These are phyloP conservation scores for Taphrina deformans DNA, from an alignment of 1,139 yeast genomes.

Conservation along the genomic window DNA sequence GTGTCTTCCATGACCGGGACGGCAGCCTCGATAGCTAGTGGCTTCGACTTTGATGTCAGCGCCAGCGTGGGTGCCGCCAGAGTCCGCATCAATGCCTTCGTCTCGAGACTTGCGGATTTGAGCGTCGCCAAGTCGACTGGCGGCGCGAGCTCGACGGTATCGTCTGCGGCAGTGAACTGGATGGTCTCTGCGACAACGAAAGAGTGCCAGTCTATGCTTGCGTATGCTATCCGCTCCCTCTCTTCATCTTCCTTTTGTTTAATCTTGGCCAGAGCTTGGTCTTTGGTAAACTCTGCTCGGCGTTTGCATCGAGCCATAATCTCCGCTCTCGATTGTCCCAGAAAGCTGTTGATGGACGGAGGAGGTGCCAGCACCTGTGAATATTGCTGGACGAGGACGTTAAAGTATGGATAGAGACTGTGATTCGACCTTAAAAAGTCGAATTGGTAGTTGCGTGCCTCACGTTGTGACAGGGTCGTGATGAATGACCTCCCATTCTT, in stretches of 20 bases:
- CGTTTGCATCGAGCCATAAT: slow-evolving; percentile 56
- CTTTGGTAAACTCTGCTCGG: slow-evolving; percentile 60
- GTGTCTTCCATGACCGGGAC: slow-evolving; percentile 35
- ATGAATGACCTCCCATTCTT: slow-evolving; percentile 55
- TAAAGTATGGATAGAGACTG: slow-evolving; percentile 60
- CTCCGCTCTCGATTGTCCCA: slow-evolving; percentile 42
- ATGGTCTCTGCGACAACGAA: slow-evolving; percentile 70
- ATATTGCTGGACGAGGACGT: slow-evolving; percentile 60
- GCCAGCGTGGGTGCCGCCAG: slow-evolving; percentile 39
- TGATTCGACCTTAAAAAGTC: slow-evolving; percentile 66
- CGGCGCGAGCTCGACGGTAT: slow-evolving; percentile 58
- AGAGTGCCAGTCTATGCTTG: slow-evolving; percentile 86
- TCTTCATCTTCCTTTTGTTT: slow-evolving; percentile 46
- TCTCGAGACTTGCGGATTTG: slow-evolving; percentile 61
- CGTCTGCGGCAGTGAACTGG: slow-evolving; percentile 66
- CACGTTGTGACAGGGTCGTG: slow-evolving; percentile 49
- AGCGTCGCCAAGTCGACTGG: slow-evolving; percentile 65
- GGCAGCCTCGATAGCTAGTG: slow-evolving; percentile 39
- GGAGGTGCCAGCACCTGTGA: slow-evolving; percentile 47
- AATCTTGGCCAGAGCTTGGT: slow-evolving; percentile 46
- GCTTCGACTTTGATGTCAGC: slow-evolving; percentile 9
- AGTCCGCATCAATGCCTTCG: slow-evolving; percentile 44
- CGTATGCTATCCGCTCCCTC: slow-evolving; percentile 57
- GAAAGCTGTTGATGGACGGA: slow-evolving; percentile 38
- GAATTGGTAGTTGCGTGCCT: slow-evolving; percentile 57